Evolutionary conservation across 306 rosid genomes (phyloP), one percentile per base, ranked within the genome.

Genomic region (Acacia crassicarpa): DNA sequence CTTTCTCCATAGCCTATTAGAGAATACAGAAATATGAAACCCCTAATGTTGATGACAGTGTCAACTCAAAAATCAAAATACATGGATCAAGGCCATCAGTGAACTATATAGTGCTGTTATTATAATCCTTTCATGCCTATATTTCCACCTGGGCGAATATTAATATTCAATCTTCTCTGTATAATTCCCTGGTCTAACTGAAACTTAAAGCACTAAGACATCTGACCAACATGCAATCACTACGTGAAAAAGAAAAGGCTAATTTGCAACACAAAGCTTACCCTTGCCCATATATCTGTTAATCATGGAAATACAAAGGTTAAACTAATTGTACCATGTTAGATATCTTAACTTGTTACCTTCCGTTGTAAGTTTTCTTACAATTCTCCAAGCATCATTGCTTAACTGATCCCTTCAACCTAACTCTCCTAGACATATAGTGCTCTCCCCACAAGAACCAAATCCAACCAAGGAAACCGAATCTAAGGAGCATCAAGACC

Each of bases 361-460:
- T 74, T n/a, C 44, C 80, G 45, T 35, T 69, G 67, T 61, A 81
- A 84, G 25, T 20, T 54, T 71, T 59, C 12, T 45, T 72, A 35
- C 16, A 77, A 77, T 68, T 59, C 54, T 67, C 80, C 80, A 79
- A 82, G 41, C 78, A 84, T 30, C 43, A 82, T 66, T 38, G 30
- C 72, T 76, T 43, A 81, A 63, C 27, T 27, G 67, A 76, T 79
- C 78, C 66, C 62, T 33, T n/a, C 83, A 61, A 41, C 40, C 72
- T 51, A 9, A 67, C 8, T 22, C 23, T 20, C 72, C 72, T 13
- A 43, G 78, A 32, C 69, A 27, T 20, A 44, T 35, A 49, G 27
- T 16, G 67, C 19, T 59, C 46, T 63, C 58, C 66, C 66, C 68
- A 49, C 66, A 23, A 19, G 32, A 54, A 27, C 54, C 56, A 66